Evolutionary conservation across 192 early-diverging fungal genomes (phyloP).

Genomic region (Umbelopsis ramanniana): DNA sequence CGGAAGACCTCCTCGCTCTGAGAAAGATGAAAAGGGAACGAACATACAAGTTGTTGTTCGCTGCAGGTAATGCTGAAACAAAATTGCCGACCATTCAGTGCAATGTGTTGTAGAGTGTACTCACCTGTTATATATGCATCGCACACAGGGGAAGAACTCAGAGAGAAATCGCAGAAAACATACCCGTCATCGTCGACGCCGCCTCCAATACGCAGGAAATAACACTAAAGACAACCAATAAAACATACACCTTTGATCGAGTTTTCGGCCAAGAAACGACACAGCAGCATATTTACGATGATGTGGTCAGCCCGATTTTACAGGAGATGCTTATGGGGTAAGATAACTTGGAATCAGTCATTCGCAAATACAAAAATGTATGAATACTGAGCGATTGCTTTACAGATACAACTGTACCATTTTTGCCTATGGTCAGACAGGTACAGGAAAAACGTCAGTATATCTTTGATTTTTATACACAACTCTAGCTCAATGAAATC

Average conservation of each 20-base stretch:
- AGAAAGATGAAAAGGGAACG: conserved; percentile 56
- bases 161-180: conserved; percentile 72
- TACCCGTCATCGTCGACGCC: conserved; percentile 60
- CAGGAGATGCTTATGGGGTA: conserved; percentile 69
- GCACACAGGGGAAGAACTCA: conserved; percentile 45
- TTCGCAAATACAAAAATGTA: background rate
- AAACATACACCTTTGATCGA: conserved; percentile 88
- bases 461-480: too few species aligned
- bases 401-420: conserved; percentile 81
- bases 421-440: conserved; percentile 89
- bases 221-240: conserved; percentile 55
- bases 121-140: background rate
- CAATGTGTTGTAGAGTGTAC: background rate
- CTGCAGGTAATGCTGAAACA: conserved; percentile 58
- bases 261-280: conserved; percentile 79
- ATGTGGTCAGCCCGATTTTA: conserved; percentile 80
- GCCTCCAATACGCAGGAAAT: conserved; percentile 65
- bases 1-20: background rate
- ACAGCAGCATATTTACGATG: conserved; percentile 83
- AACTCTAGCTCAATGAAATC: too few species aligned
- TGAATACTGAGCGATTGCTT: background rate
- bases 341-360: background rate
- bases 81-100: background rate
- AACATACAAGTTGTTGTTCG: conserved; percentile 86
- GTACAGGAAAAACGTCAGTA: conserved; percentile 88